Evolutionary conservation across 257 asterid genomes (phyloP), one percentile per base, ranked within the genome.

Genomic region (Vinca minor): DNA sequence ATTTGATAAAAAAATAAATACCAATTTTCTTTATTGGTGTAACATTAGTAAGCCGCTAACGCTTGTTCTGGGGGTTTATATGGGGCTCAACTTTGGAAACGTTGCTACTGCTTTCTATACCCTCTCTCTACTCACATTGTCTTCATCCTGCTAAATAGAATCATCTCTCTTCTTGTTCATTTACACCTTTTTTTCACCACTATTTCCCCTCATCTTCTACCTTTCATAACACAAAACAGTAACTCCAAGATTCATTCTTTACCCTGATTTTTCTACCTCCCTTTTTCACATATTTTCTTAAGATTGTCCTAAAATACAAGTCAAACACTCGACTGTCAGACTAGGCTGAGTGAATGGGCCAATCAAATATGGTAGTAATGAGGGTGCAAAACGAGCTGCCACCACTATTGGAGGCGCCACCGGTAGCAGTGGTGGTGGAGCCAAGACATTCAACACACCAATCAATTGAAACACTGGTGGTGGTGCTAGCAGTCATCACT

Each of bases 381-480:
- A 62, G 46, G 54, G 29, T 29, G 49, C 67, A 41, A 55, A 83
- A 83, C 47, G 77, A 81, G 73, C 81, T 89, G 65, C 96, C 96
- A 31, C 96, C 96, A 53, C 73, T 86, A n/a, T 93, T 64, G 23
- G 80, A 71, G 56, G 62, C 80, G 38, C 85, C 95, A 45, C 91
- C 85, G n/a, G 61, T 74, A 56, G 68, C 85, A 29, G 61, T 76
- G 69, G 70, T 52, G 65, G 77, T 53, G 68, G 77, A 57, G 64
- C 65, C 71, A 7, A 68, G 75, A 48, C 86, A 68, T 65, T 80
- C 92, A 46, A 78, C 89, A 1, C 78, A 73, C 73, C 71, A 71
- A 65, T 88, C 96, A 5, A 79, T 89, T 53, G 96, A 87, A 78
- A 87, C 96, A 25, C 81, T 89, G 26, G 85, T 87, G 73, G 95